A percentile compares a stretch with the other conserved stretches of the same genome.
These are phyloP conservation scores for Pachyrhizus erosus DNA, from an alignment of 306 rosid genomes.

Conservation along the genomic window DNA sequence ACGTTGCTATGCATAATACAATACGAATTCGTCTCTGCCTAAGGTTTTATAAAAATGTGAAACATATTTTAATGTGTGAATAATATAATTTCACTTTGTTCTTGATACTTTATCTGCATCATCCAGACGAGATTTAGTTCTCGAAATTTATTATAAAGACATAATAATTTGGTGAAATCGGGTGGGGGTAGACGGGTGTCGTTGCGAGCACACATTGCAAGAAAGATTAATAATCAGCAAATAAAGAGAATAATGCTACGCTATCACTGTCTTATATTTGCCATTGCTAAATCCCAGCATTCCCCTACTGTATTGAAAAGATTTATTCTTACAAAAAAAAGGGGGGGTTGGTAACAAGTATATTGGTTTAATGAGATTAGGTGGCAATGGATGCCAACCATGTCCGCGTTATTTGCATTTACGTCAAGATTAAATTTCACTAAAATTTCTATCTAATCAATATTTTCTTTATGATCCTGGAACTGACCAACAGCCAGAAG, in stretches of 20 bases:
- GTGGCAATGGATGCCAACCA: conserved; percentile 1
- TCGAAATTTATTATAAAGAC: not conserved
- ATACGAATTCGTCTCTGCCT: not conserved
- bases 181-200: too few species aligned
- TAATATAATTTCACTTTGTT: not conserved
- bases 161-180: not conserved
- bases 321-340: conserved; percentile 3
- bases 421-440: conserved; percentile 6
- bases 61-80: too few species aligned
- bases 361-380: not conserved
- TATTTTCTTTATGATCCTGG: conserved; percentile 27
- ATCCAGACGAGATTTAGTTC: not conserved
- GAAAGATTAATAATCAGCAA: not conserved
- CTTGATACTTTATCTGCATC: not conserved
- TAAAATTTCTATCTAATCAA: conserved; percentile 38
- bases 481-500: conserved; percentile 33
- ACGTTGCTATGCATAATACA: not conserved
- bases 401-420: not conserved
- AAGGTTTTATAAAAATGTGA: too few species aligned
- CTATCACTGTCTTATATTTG: not conserved
- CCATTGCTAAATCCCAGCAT: conserved; percentile 24
- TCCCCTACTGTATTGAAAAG: not conserved
- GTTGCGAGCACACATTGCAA: not conserved
- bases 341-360: not conserved
- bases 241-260: not conserved